phyloP scores from a whole-genome alignment of 2,329 filamentous ascomycete genomes.

The Tolypocladium pustulatum region DNA sequence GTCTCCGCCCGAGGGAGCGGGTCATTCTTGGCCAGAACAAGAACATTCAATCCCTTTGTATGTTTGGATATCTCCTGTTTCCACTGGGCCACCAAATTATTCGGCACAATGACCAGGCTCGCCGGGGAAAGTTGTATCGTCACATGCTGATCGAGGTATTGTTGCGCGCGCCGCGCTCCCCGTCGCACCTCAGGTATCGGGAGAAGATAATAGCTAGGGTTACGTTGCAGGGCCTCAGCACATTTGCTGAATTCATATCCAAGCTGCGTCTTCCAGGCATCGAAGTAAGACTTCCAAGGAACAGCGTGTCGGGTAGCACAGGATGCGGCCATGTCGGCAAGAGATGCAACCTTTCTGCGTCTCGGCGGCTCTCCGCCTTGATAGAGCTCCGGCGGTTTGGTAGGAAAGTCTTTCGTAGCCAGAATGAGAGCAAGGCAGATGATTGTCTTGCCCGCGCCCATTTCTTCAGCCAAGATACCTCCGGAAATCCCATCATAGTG shows the following conservation, averaged over 20 bases:
- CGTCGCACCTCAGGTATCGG: slow-evolving; percentile 28
- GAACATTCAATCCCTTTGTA: slow-evolving; percentile 52
- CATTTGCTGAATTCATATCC: slow-evolving; percentile 45
- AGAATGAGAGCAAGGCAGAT: slow-evolving; percentile 73
- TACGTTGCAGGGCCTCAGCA: slow-evolving; percentile 42
- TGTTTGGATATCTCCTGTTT: slow-evolving; percentile 70
- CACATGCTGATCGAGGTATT: slow-evolving; percentile 20
- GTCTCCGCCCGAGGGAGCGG: slow-evolving; percentile 45
- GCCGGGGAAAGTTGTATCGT: slow-evolving; percentile 54
- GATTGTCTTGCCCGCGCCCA: slow-evolving; percentile 78
- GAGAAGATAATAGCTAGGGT: slow-evolving; percentile 49
- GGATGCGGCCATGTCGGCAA: slow-evolving; percentile 68
- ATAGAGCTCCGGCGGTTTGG: slow-evolving; percentile 54
- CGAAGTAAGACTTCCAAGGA: slow-evolving; percentile 60
- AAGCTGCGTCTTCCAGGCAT: slow-evolving; percentile 29
- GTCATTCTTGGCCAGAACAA: slow-evolving; percentile 48
- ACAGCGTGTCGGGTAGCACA: slow-evolving; percentile 54
- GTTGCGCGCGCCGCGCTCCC: slow-evolving; percentile 7
- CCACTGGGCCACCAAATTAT: slow-evolving; percentile 82
- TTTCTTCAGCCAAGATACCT: slow-evolving; percentile 71
- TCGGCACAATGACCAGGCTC: slow-evolving; percentile 71
- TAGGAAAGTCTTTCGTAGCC: slow-evolving; percentile 60
- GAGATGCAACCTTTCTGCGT: slow-evolving; percentile 42
- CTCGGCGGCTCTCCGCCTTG: slow-evolving; percentile 26
- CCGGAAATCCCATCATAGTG: slow-evolving; percentile 66